These are phyloP conservation scores for Ganoderma leucocontextum DNA, from an alignment of 1,284 basidiomycete genomes.

Conservation along the genomic window DNA sequence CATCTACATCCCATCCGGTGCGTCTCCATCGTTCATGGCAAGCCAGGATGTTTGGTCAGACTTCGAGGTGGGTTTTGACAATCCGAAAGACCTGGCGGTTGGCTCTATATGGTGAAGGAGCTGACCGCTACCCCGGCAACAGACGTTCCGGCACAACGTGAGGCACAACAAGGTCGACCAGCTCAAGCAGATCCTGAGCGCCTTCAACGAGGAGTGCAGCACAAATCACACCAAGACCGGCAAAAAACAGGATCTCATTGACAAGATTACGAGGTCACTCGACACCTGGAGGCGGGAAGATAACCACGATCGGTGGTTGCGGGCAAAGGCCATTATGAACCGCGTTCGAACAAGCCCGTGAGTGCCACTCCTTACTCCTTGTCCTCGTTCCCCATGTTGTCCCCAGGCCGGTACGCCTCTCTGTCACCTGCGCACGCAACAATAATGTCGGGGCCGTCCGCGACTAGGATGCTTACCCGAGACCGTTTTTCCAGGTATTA, in stretches of 20 bases:
- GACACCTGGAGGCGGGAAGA: slow-evolving; percentile 64
- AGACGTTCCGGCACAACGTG: slow-evolving; percentile 58
- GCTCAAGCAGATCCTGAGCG: slow-evolving; percentile 77
- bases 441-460: background rate
- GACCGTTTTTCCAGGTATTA: slow-evolving; percentile 4
- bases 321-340: slow-evolving; percentile 66
- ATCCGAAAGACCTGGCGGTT: slow-evolving; percentile 25
- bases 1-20: slow-evolving; percentile 25
- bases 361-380: slow-evolving; percentile 44
- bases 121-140: slow-evolving; percentile 30
- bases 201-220: slow-evolving; percentile 78
- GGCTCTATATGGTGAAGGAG: background rate
- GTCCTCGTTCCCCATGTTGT: background rate
- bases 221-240: slow-evolving; percentile 77
- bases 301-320: slow-evolving; percentile 68
- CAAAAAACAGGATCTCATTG: slow-evolving; percentile 85
- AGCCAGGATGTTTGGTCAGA: slow-evolving; percentile 62
- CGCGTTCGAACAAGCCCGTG: slow-evolving; percentile 68
- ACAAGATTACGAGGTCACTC: slow-evolving; percentile 65
- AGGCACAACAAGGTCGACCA: slow-evolving; percentile 76
- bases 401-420: background rate
- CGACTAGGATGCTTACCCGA: slow-evolving; percentile 6
- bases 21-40: slow-evolving; percentile 47
- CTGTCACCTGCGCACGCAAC: background rate
- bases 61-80: slow-evolving; percentile 59